Evolutionary conservation across 306 rosid species (phyloP), one percentile per base, ranked within the genome.

Genomic region (Datisca glomerata): DNA sequence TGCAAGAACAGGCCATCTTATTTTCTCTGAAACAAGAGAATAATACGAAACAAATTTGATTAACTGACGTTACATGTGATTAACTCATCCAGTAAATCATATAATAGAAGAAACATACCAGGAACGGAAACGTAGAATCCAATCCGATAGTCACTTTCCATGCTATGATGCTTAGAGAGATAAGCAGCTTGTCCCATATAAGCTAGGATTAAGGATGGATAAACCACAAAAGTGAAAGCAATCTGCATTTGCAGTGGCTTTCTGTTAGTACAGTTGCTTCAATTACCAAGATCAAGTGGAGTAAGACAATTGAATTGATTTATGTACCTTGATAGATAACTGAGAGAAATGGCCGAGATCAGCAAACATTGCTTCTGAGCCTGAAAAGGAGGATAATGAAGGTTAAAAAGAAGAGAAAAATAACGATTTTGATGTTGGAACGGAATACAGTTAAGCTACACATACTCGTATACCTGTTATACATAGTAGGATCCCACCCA

Each of bases 331-430:
- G 69, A 86, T 81, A 25, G 94, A 86, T 43, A 73, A 57, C 21
- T 81, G 86, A 2, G 92, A 70, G 38, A 81, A 86, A 75, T 86
- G 96, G 19, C 96, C 96, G 18, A 86, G 94, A 75, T 86, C 96
- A 63, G 92, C 96, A 70, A 81, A 86, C 96, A 86, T 86, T 45
- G 94, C 96, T 69, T 86, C 96, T 12, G 94, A 81, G 47, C 96
- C 94, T 86, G 84, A 27, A 24, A 50, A 42, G 24, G 53, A 28
- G 20, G 48, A 45, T 12, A 48, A 32, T 37, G 24, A 40, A 43
- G 63, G 20, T 27, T 53, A 62, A 39, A 51, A 50, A 27, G 16
- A 27, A 25, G 48, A 21, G 48, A 42, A 45, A n/a, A n/a, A n/a
- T n/a, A n/a, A n/a, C n/a, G n/a, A n/a, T n/a, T n/a, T n/a, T n/a